These are phyloP conservation scores for Basipetospora sp. DNA, from an alignment of 2,329 filamentous ascomycete genomes.

Conservation along the genomic window DNA sequence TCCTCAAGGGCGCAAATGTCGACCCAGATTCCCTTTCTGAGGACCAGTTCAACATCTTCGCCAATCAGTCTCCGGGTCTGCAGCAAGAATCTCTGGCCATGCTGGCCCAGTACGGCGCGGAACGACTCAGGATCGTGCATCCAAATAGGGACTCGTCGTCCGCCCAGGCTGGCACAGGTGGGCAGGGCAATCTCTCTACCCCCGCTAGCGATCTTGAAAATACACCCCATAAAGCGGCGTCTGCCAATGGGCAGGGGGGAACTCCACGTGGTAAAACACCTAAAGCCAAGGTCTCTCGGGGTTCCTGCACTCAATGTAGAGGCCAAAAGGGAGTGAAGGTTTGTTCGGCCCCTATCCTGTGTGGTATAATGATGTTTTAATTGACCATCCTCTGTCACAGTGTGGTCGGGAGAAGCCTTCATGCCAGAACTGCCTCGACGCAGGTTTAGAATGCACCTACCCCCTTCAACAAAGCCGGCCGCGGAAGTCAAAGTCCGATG, in stretches of 20 bases:
- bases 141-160: constrained; percentile 27
- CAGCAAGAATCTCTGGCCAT: constrained; percentile 41
- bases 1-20: constrained; percentile 33
- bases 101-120: constrained; percentile 42
- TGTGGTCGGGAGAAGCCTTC: constrained; percentile 26
- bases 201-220: not conserved
- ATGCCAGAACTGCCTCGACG: constrained; percentile 23
- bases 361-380: too few relatives aligned
- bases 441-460: constrained; percentile 24
- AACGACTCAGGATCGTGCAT: constrained; percentile 41
- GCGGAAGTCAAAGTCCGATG: not conserved
- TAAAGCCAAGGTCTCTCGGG: constrained; percentile 13
- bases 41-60: constrained; percentile 45
- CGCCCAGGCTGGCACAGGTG: not conserved
- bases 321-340: constrained; percentile 13
- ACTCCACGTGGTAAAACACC: too few relatives aligned
- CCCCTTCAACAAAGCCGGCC: constrained; percentile 10
- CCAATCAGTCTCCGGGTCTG: constrained; percentile 42
- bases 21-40: constrained; percentile 35
- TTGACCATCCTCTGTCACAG: constrained; percentile 11
- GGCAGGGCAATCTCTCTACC: not conserved
- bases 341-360: not conserved
- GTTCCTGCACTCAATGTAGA: constrained; percentile 24
- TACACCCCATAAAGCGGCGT: not conserved
- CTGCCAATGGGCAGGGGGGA: too few relatives aligned